Evolutionary conservation across 345 rosid species (phyloP).

Genomic region (Eucalyptus curtisii): DNA sequence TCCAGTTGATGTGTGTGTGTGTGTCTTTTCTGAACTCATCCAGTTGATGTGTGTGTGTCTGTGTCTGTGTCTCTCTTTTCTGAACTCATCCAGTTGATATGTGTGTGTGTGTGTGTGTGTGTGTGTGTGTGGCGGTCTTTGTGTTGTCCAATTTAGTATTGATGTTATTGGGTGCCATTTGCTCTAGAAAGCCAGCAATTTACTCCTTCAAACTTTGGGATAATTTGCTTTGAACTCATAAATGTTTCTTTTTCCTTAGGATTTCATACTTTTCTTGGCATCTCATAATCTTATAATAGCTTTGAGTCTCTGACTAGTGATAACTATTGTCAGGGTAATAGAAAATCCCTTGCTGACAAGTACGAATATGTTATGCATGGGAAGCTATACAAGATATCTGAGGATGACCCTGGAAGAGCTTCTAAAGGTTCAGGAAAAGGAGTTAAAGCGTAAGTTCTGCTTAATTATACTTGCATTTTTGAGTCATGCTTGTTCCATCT

Average conservation of each 20-base stretch:
- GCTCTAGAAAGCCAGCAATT: background rate
- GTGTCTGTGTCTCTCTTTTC: too few relatives aligned
- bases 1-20: too few relatives aligned
- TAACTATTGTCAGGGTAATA: slow-evolving; percentile 30
- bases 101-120: too few relatives aligned
- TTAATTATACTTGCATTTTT: background rate
- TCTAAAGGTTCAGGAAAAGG: slow-evolving; percentile 29
- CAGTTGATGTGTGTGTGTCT: too few relatives aligned
- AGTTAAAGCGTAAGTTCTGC: slow-evolving; percentile 49
- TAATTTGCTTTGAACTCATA: background rate
- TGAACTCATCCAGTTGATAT: too few relatives aligned
- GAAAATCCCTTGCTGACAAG: slow-evolving; percentile 81
- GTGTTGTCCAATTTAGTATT: background rate
- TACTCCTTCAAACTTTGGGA: background rate
- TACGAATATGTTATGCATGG: slow-evolving; percentile 88
- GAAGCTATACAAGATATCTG: slow-evolving; percentile 76
- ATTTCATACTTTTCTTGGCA: background rate
- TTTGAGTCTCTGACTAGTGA: background rate
- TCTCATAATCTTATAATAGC: background rate
- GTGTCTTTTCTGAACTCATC: too few relatives aligned
- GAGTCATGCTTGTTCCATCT: background rate
- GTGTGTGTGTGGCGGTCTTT: background rate
- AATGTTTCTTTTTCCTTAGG: background rate
- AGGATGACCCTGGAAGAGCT: slow-evolving; percentile 21
- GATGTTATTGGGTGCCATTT: background rate